Percentiles rank a stretch among this genome's conserved stretches.
Evolutionary conservation across 768 basidiomycete genomes (phyloP).

Genomic region (Mycena indigotica): DNA sequence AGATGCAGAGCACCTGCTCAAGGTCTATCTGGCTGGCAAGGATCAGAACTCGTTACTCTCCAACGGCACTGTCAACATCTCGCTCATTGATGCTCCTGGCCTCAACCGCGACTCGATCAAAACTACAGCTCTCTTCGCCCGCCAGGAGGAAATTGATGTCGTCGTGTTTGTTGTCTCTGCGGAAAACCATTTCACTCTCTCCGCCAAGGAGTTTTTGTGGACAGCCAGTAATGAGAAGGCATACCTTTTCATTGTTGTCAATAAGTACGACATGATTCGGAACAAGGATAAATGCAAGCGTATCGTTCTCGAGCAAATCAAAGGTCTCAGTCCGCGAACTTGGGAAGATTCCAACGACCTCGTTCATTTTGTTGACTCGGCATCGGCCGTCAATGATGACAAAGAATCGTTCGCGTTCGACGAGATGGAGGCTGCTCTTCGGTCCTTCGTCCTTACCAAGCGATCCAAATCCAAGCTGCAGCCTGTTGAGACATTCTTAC

Average conservation of each 20-base stretch:
- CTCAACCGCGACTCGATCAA: slow-evolving; percentile 93
- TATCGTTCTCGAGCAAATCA: slow-evolving; percentile 91
- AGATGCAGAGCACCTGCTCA: slow-evolving; percentile 72
- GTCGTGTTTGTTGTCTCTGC: slow-evolving; percentile 97
- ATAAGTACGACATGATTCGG: slow-evolving; percentile 94
- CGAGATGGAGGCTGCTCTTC: slow-evolving; percentile 84
- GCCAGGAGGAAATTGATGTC: slow-evolving; percentile 98
- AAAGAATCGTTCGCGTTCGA: slow-evolving; percentile 67
- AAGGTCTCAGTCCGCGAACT: slow-evolving; percentile 87
- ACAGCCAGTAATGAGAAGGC: slow-evolving; percentile 97
- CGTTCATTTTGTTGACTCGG: slow-evolving; percentile 98
- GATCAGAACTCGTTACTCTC: slow-evolving; percentile 82
- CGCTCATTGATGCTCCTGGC: slow-evolving; percentile 97
- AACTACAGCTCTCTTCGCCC: slow-evolving; percentile 93
- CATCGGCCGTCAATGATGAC: slow-evolving; percentile 64
- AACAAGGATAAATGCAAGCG: slow-evolving; percentile 93
- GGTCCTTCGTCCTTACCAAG: slow-evolving; percentile 95
- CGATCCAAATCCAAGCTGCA: slow-evolving; percentile 95
- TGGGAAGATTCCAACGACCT: slow-evolving; percentile 90
- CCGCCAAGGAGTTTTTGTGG: slow-evolving; percentile 90
- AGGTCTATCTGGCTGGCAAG: slow-evolving; percentile 85
- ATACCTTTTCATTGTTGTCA: slow-evolving; percentile 97
- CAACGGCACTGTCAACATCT: slow-evolving; percentile 96
- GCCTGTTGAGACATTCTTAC: slow-evolving; percentile 89
- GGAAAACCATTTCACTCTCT: slow-evolving; percentile 97